A percentile compares a stretch with the other conserved stretches of the same genome.
Conservation (phyloP, 1,284 basidiomycete genomes). For the Coniferiporia weirii region DNA sequence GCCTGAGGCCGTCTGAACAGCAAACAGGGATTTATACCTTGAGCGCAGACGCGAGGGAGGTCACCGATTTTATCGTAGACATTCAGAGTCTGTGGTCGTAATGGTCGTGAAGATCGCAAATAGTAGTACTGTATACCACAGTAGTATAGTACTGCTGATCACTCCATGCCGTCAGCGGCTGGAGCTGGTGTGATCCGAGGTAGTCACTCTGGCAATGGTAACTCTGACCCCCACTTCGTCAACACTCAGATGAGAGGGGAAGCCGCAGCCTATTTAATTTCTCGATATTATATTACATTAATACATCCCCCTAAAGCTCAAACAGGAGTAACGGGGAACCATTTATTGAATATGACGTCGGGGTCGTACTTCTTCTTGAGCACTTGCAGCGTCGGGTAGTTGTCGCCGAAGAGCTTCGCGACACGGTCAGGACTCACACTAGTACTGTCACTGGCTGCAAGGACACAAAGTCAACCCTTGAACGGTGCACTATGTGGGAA, state of each 20-base stretch:
- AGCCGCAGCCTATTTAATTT: not conserved
- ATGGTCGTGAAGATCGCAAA: slow-evolving; percentile 5
- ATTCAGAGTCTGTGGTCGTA: not conserved
- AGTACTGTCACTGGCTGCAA: slow-evolving; percentile 3
- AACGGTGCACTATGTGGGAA: not conserved
- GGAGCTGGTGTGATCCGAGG: too few species aligned
- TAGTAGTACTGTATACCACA: not conserved
- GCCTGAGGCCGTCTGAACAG: not conserved
- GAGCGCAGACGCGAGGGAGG: slow-evolving; percentile 15
- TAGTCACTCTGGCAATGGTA: not conserved
- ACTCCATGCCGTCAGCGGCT: too few species aligned
- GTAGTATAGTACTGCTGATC: too few species aligned
- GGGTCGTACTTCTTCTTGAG: slow-evolving; percentile 20
- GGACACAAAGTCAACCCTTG: not conserved
- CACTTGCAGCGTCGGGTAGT: slow-evolving; percentile 16
- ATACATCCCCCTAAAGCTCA: not conserved
- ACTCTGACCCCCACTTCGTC: not conserved
- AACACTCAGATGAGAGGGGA: not conserved
- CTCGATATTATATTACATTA: not conserved
- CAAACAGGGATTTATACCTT: slow-evolving; percentile 11
- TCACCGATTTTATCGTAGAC: slow-evolving; percentile 18
- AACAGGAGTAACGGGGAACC: slow-evolving; percentile 17
- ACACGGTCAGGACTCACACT: slow-evolving; percentile 1
- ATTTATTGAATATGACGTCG: slow-evolving; percentile 14
- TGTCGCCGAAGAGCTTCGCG: slow-evolving; percentile 12